These are phyloP conservation scores for Chaetomium fimeti DNA, from an alignment of 495 filamentous ascomycete genomes.

Conservation along the genomic window DNA sequence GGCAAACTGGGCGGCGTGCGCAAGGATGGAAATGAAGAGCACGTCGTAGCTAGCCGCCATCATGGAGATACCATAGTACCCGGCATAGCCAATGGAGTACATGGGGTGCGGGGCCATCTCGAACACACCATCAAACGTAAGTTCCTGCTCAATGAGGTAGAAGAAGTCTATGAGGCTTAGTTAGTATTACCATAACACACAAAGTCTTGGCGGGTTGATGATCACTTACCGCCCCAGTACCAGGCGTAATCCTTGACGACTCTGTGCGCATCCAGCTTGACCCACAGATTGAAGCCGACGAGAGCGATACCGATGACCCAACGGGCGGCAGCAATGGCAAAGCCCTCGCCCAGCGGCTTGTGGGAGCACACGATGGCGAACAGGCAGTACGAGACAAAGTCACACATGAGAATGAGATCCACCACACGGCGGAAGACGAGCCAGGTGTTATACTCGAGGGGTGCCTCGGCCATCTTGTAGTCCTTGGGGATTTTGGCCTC, in stretches of 20 bases:
- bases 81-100: constrained; percentile 98
- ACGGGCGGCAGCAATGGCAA: constrained; percentile 65
- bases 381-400: constrained; percentile 93
- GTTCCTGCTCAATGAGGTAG: constrained; percentile 94
- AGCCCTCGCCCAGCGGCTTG: constrained; percentile 66
- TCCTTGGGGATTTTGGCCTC: constrained; percentile 92
- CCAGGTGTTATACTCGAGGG: constrained; percentile 99
- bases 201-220: neutral
- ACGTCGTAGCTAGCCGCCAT: constrained; percentile 98
- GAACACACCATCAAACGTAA: constrained; percentile 98
- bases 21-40: constrained; percentile 90
- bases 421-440: constrained; percentile 91
- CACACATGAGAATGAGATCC: constrained; percentile 96
- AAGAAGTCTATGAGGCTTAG: constrained; percentile 76
- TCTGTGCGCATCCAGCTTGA: constrained; percentile 94
- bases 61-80: constrained; percentile 98
- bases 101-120: constrained; percentile 99
- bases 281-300: constrained; percentile 97
- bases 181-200: constrained; percentile 14
- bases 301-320: constrained; percentile 79
- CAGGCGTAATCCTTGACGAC: constrained; percentile 99
- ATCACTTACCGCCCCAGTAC: constrained; percentile 77
- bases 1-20: constrained; percentile 90
- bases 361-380: constrained; percentile 89
- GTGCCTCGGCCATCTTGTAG: constrained; percentile 89